These are phyloP conservation scores for Nakazawaea pomicola DNA, from an alignment of 805 yeast genomes.

Conservation along the genomic window DNA sequence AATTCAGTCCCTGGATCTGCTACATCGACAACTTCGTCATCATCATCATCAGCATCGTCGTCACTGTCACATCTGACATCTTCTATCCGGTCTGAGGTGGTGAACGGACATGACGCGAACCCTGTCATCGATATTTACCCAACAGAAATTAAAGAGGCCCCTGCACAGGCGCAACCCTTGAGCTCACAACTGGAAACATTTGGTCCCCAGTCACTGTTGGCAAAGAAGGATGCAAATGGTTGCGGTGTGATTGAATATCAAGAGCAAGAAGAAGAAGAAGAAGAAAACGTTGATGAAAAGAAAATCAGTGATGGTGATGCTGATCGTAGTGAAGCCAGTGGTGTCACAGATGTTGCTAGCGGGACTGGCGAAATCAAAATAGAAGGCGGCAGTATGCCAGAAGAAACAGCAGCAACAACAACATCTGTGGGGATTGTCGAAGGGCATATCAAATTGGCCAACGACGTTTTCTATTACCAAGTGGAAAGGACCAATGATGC, in stretches of 20 bases:
- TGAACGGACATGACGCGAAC: background rate
- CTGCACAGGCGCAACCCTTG: constrained; percentile 37
- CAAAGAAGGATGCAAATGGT: constrained; percentile 8
- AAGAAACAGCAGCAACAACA: background rate
- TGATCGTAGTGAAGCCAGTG: too few species aligned
- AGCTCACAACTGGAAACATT: constrained; percentile 34
- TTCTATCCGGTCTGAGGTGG: too few species aligned
- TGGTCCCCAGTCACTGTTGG: constrained; percentile 14
- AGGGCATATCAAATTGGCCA: constrained; percentile 9
- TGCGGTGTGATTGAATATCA: background rate
- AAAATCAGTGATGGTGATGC: too few species aligned
- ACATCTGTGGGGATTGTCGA: background rate
- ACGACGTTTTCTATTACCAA: constrained; percentile 7
- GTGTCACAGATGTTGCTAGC: too few species aligned
- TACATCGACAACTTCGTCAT: background rate
- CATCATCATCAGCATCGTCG: background rate
- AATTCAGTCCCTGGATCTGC: background rate
- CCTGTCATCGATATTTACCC: constrained; percentile 36
- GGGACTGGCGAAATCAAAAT: too few species aligned
- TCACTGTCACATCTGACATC: background rate
- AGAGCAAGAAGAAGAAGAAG: too few species aligned
- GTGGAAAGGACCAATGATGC: background rate
- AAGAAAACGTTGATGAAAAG: too few species aligned
- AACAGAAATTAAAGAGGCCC: constrained; percentile 35
- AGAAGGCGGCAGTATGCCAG: too few species aligned